Conservation (phyloP, 1,139 yeast species). For the Candida tunisiensis region DNA sequence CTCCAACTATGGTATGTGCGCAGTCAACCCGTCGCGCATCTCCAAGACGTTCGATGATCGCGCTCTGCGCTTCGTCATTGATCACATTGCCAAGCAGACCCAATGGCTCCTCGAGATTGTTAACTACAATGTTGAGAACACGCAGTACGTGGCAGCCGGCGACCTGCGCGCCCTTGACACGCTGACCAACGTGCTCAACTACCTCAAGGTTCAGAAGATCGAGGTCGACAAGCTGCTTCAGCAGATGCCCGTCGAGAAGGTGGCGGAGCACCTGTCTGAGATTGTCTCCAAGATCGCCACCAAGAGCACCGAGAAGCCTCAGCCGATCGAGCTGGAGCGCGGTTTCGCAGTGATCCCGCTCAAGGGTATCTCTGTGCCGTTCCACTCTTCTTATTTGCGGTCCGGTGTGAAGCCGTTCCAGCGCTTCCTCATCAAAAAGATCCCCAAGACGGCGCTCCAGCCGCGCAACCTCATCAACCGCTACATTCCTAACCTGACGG, state of each 20-base stretch:
- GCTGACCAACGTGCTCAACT: constrained; percentile 81
- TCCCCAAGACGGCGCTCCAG: constrained; percentile 87
- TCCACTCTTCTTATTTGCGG: constrained; percentile 95
- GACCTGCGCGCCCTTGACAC: constrained; percentile 91
- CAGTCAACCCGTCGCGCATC: constrained; percentile 92
- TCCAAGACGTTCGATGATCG: constrained; percentile 80
- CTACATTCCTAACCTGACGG: constrained; percentile 97
- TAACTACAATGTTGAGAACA: constrained; percentile 94
- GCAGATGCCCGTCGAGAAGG: constrained; percentile 69
- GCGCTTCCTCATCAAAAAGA: constrained; percentile 91
- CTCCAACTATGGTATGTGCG: constrained; percentile 98
- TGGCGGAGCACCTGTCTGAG: constrained; percentile 71
- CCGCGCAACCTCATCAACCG: constrained; percentile 86
- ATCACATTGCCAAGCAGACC: constrained; percentile 66
- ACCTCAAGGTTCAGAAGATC: constrained; percentile 83
- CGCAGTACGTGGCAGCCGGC: constrained; percentile 98
- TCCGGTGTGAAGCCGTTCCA: constrained; percentile 99
- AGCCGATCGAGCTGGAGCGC: constrained; percentile 92
- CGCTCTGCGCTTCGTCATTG: constrained; percentile 89
- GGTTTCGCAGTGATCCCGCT: constrained; percentile 98
- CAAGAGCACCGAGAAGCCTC: constrained; percentile 73
- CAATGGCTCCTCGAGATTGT: constrained; percentile 95
- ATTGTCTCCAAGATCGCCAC: constrained; percentile 74
- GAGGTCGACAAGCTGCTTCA: constrained; percentile 81
- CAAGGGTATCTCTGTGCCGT: constrained; percentile 96